Evolutionary conservation across 352 stramenopile genomes (phyloP).

Genomic region (Halophytophthora batemanensis): DNA sequence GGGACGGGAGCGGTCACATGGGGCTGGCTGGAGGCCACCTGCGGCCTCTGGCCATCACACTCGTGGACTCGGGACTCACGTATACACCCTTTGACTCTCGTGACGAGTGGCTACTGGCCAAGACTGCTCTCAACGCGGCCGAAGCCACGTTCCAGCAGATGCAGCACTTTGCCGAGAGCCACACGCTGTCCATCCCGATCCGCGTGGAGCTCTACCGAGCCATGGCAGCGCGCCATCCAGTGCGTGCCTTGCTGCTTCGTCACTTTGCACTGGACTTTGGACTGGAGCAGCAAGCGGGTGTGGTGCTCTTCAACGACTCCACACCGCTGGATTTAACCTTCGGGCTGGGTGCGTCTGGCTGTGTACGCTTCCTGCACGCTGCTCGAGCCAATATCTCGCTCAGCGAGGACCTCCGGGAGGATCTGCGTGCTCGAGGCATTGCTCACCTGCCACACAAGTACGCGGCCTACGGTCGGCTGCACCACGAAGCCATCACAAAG

Average conservation of each 20-base stretch:
- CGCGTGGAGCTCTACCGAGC: constrained; percentile 38
- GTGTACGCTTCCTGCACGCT: constrained; percentile 26
- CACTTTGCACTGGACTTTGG: constrained; percentile 39
- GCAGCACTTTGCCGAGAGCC: constrained; percentile 49
- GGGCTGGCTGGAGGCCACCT: too few species aligned
- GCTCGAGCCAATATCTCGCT: constrained; percentile 20
- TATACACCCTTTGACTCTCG: constrained; percentile 43
- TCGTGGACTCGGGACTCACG: constrained; percentile 36
- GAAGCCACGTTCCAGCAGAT: constrained; percentile 49
- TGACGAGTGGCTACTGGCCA: constrained; percentile 49
- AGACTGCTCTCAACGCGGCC: constrained; percentile 41
- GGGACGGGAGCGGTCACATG: too few species aligned
- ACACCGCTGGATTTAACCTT: constrained; percentile 43
- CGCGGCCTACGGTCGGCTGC: constrained; percentile 25
- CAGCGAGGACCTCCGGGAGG: constrained; percentile 21
- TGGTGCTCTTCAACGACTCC: constrained; percentile 38
- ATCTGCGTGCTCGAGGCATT: constrained; percentile 23
- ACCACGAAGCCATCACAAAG: constrained; percentile 28
- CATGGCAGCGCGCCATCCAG: constrained; percentile 30
- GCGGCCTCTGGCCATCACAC: constrained; percentile 37
- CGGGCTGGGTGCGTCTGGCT: constrained; percentile 35
- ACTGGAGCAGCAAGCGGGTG: constrained; percentile 30
- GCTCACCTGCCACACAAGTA: constrained; percentile 36
- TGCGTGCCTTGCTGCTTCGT: constrained; percentile 30
- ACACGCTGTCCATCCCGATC: constrained; percentile 45